A percentile compares a stretch with the other conserved stretches of the same genome.
phyloP scores from a whole-genome alignment of 768 basidiomycete genomes.

The Phanerodontia chrysosporium region DNA sequence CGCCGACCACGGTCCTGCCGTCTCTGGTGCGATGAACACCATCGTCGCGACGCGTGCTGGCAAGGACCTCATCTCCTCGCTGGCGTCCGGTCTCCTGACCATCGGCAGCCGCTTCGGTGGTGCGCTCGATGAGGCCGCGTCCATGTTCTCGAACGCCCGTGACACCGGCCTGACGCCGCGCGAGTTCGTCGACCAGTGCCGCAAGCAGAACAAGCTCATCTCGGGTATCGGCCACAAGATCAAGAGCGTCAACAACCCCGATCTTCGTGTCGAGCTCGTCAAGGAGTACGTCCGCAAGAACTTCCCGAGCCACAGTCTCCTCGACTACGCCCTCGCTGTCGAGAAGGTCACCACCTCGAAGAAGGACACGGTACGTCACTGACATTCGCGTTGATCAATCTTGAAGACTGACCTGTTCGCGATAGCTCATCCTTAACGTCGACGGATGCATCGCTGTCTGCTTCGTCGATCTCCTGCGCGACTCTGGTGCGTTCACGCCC shows the following conservation, averaged over 20 bases:
- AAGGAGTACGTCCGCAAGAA: conserved; percentile 94
- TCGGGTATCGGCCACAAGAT: conserved; percentile 99
- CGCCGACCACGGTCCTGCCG: conserved; percentile 96
- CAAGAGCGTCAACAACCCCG: conserved; percentile 96
- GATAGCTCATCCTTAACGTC: conserved; percentile 88
- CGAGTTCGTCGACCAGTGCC: conserved; percentile 92
- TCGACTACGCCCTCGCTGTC: conserved; percentile 93
- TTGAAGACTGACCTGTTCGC: not conserved
- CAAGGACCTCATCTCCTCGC: conserved; percentile 95
- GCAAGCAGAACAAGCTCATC: conserved; percentile 94
- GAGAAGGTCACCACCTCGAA: conserved; percentile 97
- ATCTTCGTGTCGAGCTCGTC: conserved; percentile 87
- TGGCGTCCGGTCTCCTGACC: conserved; percentile 93
- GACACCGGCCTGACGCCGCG: conserved; percentile 94
- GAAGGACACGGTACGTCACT: conserved; percentile 78
- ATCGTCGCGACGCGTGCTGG: conserved; percentile 99
- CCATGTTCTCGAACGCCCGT: conserved; percentile 91
- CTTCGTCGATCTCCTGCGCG: conserved; percentile 91
- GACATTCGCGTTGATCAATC: not conserved
- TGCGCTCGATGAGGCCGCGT: conserved; percentile 94
- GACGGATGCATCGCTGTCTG: conserved; percentile 95
- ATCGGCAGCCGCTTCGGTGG: conserved; percentile 99
- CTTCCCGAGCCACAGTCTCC: conserved; percentile 91
- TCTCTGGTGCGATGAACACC: conserved; percentile 99
- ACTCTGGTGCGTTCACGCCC: conserved; percentile 89